phyloP scores from a whole-genome alignment of 2,329 filamentous ascomycete genomes.

The Ascochyta koolunga region DNA sequence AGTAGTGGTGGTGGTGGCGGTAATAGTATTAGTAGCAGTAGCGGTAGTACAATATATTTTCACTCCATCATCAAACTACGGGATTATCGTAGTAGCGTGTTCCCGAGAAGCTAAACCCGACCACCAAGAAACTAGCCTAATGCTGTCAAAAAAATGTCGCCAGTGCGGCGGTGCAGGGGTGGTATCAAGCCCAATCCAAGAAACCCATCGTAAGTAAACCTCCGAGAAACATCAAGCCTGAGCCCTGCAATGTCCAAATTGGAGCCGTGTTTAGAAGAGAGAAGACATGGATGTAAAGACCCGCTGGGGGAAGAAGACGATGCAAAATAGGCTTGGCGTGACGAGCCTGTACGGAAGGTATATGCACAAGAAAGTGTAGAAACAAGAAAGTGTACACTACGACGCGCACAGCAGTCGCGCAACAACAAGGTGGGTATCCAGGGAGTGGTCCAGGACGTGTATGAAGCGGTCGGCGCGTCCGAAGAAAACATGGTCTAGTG shows the following conservation, averaged over 20 bases:
- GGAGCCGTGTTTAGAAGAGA: background rate
- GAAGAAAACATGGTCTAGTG: background rate
- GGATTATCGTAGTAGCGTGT: background rate
- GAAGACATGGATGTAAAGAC: background rate
- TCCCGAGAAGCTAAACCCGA: constrained; percentile 1
- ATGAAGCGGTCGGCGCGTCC: constrained; percentile 5
- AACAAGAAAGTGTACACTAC: background rate
- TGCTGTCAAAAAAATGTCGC: background rate
- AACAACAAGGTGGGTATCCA: background rate
- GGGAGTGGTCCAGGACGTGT: background rate
- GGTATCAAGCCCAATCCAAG: constrained; percentile 13
- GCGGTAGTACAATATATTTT: background rate
- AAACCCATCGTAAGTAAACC: constrained; percentile 5
- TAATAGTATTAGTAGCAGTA: too few species aligned
- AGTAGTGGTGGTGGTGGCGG: too few species aligned
- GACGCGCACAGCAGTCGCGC: constrained; percentile 1
- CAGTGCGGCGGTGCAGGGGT: constrained; percentile 8
- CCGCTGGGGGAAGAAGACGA: constrained; percentile 1
- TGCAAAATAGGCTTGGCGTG: constrained; percentile 6
- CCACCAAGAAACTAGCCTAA: background rate
- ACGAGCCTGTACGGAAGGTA: constrained; percentile 8
- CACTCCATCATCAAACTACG: constrained; percentile 4
- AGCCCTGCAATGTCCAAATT: background rate
- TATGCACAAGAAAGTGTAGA: constrained; percentile 8
- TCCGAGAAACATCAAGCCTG: constrained; percentile 10